Conservation (phyloP, 1,284 basidiomycete genomes). For the Cryptococcus sp. region DNA sequence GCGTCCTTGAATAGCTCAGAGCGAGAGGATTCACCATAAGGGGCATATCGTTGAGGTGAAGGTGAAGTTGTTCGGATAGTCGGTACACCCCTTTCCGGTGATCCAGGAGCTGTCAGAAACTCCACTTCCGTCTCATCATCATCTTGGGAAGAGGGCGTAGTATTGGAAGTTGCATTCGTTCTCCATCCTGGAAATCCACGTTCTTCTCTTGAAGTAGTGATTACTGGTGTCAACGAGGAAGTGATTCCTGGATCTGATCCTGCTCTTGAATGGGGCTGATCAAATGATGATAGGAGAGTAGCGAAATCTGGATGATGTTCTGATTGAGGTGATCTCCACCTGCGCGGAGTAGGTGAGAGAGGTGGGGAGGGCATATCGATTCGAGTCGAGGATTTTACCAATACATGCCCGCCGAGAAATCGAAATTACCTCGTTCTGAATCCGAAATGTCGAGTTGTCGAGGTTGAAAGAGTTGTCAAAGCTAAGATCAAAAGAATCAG, state of each 20-base stretch:
- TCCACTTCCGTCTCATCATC: conserved; percentile 18
- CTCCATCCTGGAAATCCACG: neutral
- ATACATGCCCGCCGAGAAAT: no score
- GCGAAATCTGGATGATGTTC: conserved; percentile 28
- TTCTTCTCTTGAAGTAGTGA: neutral
- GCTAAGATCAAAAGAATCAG: no score
- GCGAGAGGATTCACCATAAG: neutral
- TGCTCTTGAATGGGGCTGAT: conserved; percentile 2
- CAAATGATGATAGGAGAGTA: conserved; percentile 20
- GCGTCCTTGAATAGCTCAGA: neutral
- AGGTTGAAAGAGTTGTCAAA: no score
- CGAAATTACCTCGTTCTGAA: no score
- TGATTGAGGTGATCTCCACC: conserved; percentile 22
- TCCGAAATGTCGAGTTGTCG: no score
- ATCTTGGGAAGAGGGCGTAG: conserved; percentile 6
- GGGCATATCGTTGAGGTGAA: conserved; percentile 25
- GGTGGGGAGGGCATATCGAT: conserved; percentile 24
- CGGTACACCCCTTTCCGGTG: conserved; percentile 7
- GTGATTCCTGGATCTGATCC: conserved; percentile 1
- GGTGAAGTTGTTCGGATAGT: conserved; percentile 37
- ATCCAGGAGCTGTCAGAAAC: conserved; percentile 12
- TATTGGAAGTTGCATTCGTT: neutral
- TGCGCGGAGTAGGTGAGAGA: conserved; percentile 35
- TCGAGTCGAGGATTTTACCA: no score
- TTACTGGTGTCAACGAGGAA: neutral